Conservation (phyloP, 176 grass and related monocot species). For the Cocos nucifera region DNA sequence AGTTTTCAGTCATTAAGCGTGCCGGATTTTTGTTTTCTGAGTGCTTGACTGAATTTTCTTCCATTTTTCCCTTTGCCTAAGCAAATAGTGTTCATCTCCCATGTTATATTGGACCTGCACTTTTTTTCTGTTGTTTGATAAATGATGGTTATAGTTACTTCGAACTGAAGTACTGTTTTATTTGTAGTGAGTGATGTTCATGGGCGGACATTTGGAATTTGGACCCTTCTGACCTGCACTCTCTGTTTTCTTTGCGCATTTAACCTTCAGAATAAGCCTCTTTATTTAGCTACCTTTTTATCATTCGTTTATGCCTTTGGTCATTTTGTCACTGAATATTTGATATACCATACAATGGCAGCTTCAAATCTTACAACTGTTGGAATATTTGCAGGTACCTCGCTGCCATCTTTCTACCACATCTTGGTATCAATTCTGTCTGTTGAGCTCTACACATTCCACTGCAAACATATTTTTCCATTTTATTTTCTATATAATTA, state of each 20-base stretch:
- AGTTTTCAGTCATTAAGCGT: no score
- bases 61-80: no score
- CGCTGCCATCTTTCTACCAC: neutral
- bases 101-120: no score
- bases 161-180: neutral
- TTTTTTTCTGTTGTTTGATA: no score
- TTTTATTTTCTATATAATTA: no score
- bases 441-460: no score
- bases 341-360: slow-evolving; percentile 76
- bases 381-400: slow-evolving; percentile 80
- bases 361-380: slow-evolving; percentile 68
- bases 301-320: slow-evolving; percentile 78
- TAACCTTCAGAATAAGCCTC: slow-evolving; percentile 68
- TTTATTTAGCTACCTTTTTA: slow-evolving; percentile 66
- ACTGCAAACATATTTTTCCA: no score
- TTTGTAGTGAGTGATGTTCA: slow-evolving; percentile 79
- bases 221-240: slow-evolving; percentile 82
- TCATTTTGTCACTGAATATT: slow-evolving; percentile 77
- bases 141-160: no score
- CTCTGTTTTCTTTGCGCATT: slow-evolving; percentile 83
- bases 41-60: no score
- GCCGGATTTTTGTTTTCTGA: no score
- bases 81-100: no score
- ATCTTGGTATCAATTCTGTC: no score
- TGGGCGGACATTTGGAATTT: slow-evolving; percentile 81